Evolutionary conservation across 495 filamentous ascomycete species (phyloP).

Genomic region (Aspergillus asperescens): DNA sequence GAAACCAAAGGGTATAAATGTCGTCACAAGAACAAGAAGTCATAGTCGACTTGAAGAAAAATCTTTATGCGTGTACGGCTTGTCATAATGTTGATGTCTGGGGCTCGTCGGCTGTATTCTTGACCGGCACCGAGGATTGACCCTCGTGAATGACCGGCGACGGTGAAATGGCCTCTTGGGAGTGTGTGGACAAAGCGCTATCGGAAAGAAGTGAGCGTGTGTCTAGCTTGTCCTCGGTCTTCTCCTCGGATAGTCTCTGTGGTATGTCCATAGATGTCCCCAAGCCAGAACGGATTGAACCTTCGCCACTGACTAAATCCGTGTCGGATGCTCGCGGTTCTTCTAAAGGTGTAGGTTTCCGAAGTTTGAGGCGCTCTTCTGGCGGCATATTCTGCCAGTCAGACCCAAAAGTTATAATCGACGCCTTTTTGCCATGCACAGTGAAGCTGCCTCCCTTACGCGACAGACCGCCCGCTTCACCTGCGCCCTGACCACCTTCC

Average conservation of each 20-base stretch:
- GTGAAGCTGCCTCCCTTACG: conserved; percentile 84
- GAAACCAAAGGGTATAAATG: conserved; percentile 21
- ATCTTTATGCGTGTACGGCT: conserved; percentile 21
- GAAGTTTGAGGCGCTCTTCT: conserved; percentile 64
- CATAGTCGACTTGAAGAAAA: neutral
- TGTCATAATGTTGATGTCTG: conserved; percentile 15
- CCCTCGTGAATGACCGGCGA: conserved; percentile 5
- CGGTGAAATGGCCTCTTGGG: neutral
- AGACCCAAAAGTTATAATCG: conserved; percentile 86
- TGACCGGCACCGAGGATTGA: neutral
- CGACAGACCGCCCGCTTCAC: conserved; percentile 60
- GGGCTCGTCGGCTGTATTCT: conserved; percentile 2
- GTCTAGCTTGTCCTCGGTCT: conserved; percentile 12
- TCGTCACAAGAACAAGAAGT: conserved; percentile 14
- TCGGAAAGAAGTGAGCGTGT: conserved; percentile 12
- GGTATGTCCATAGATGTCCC: conserved; percentile 20
- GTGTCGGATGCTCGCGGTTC: conserved; percentile 42
- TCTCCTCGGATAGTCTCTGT: conserved; percentile 23
- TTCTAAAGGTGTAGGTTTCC: conserved; percentile 47
- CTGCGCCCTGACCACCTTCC: conserved; percentile 50
- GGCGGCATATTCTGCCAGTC: conserved; percentile 80
- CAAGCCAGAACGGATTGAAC: conserved; percentile 24
- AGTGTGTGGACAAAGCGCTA: conserved; percentile 4
- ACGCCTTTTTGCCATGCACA: conserved; percentile 96
- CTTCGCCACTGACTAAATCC: conserved; percentile 26